phyloP scores from a whole-genome alignment of 345 rosid species.

The Geranium brycei region DNA sequence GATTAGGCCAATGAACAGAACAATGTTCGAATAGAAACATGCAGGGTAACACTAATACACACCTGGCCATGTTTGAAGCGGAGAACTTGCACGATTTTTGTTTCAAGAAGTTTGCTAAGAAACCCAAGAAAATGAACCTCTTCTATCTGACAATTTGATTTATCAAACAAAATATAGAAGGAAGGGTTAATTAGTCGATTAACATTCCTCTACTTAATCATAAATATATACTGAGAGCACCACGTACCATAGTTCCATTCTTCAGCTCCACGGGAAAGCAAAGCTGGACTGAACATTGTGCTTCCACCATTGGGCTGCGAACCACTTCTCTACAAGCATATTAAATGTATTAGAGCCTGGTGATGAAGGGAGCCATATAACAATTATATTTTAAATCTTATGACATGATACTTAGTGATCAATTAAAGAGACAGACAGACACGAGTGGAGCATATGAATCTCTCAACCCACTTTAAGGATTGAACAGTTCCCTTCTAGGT shows the following conservation, averaged over 20 bases:
- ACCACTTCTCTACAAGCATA: constrained; percentile 60
- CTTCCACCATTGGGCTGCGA: constrained; percentile 83
- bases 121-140: constrained; percentile 66
- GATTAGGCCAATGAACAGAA: constrained; percentile 10
- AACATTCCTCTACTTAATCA: background rate
- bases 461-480: background rate
- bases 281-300: constrained; percentile 77
- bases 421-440: background rate
- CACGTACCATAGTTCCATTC: constrained; percentile 64
- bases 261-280: constrained; percentile 83
- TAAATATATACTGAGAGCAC: constrained; percentile 8
- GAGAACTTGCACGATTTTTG: constrained; percentile 70
- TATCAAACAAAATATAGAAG: constrained; percentile 1
- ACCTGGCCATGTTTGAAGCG: constrained; percentile 93
- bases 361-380: background rate
- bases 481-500: background rate
- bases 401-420: background rate
- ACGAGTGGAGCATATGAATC: background rate
- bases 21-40: constrained; percentile 2
- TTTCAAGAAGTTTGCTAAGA: constrained; percentile 73
- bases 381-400: background rate
- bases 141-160: constrained; percentile 41
- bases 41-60: constrained; percentile 3
- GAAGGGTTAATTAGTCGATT: background rate
- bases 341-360: constrained; percentile 14